A percentile compares a stretch with the other conserved stretches of the same genome.
These are phyloP conservation scores for Coix lacrymajobi DNA, from an alignment of 176 grass and related monocot species.

Conservation along the genomic window DNA sequence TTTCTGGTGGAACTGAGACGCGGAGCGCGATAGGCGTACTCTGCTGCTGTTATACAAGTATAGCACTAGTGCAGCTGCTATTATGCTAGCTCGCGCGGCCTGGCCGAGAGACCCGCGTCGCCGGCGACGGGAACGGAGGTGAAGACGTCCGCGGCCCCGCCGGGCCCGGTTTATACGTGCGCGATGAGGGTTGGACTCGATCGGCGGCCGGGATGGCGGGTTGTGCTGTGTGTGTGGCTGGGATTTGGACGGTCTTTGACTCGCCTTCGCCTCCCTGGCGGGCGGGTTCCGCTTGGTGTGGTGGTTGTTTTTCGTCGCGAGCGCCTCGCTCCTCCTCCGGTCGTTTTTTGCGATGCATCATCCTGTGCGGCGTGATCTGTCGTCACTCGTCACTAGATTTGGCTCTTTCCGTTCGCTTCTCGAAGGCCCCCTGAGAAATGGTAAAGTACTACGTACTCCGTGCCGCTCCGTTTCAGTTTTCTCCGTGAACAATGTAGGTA, in stretches of 20 bases:
- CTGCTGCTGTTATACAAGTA: neutral
- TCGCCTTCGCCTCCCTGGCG: neutral
- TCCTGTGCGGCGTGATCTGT: neutral
- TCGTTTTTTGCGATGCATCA: neutral
- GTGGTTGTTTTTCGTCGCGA: neutral
- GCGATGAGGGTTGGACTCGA: neutral
- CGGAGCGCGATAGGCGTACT: neutral
- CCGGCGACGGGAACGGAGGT: constrained; percentile 11
- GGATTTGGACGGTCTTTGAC: neutral
- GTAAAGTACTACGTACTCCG: too few relatives aligned
- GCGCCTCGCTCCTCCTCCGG: neutral
- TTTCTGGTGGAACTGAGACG: constrained; percentile 8
- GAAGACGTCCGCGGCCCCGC: neutral
- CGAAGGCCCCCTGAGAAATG: neutral
- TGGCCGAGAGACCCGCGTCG: neutral
- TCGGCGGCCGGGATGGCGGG: neutral
- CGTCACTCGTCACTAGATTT: neutral
- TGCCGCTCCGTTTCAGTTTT: neutral
- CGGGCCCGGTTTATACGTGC: neutral
- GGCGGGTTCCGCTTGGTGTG: neutral
- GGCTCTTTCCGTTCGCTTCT: neutral
- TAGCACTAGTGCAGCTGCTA: neutral
- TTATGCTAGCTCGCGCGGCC: neutral
- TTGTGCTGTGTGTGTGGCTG: neutral
- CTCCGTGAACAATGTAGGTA: neutral